Percentiles rank a stretch among this genome's conserved stretches.
These are phyloP conservation scores for Aspergillus arachidicola DNA, from an alignment of 2,329 filamentous ascomycete species.

Conservation along the genomic window DNA sequence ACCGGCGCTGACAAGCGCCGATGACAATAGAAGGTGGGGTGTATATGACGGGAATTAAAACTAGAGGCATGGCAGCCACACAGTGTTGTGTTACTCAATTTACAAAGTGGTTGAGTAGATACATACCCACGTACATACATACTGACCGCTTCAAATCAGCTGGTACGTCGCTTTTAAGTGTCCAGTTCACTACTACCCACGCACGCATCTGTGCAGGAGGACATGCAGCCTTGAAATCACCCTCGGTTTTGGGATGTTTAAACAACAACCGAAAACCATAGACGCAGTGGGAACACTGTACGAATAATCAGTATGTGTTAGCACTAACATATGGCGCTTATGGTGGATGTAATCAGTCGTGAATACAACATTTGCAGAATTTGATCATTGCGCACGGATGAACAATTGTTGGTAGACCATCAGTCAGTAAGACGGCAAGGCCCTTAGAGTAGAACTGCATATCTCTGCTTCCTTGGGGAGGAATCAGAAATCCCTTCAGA, in stretches of 20 bases:
- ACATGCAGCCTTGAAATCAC: constrained; percentile 20
- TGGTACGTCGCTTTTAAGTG: neutral
- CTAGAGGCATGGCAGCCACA: constrained; percentile 38
- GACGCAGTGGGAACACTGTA: constrained; percentile 13
- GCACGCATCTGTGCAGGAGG: constrained; percentile 22
- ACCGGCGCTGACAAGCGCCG: neutral
- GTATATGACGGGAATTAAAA: constrained; percentile 28
- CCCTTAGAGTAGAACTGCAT: neutral
- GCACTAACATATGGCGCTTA: neutral
- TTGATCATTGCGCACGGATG: constrained; percentile 15
- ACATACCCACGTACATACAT: constrained; percentile 7
- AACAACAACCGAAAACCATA: constrained; percentile 9
- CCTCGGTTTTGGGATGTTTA: constrained; percentile 1
- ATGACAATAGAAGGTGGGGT: constrained; percentile 1
- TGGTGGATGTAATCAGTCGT: neutral
- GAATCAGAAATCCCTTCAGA: neutral
- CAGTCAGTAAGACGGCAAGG: neutral
- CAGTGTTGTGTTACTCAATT: constrained; percentile 27
- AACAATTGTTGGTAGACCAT: neutral
- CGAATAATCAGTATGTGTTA: neutral
- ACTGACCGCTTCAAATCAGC: constrained; percentile 10
- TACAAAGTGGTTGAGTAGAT: constrained; percentile 15
- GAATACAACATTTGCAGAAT: neutral
- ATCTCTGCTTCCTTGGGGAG: neutral
- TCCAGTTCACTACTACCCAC: constrained; percentile 9